Conservation (phyloP, 2,329 filamentous ascomycete genomes). For the Xylaria sp. region DNA sequence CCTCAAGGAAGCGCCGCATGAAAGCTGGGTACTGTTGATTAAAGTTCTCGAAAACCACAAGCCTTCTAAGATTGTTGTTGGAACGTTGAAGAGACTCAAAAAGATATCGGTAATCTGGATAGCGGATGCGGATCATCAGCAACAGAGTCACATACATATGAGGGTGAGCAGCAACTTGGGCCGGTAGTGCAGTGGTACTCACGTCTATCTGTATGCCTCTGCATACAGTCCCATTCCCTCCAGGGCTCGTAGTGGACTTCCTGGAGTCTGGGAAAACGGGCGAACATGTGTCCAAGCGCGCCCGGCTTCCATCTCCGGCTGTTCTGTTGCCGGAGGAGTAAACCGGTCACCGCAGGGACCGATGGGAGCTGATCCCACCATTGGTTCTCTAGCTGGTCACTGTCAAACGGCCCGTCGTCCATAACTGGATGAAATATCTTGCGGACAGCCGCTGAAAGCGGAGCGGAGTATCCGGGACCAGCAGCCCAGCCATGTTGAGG, state of each 20-base stretch:
- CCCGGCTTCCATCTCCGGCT: too few species aligned
- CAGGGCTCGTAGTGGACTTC: constrained; percentile 51
- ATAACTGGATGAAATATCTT: too few species aligned
- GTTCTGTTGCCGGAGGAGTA: too few species aligned
- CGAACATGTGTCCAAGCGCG: too few species aligned
- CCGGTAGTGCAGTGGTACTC: constrained; percentile 14
- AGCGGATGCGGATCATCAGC: constrained; percentile 18
- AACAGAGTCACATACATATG: constrained; percentile 15
- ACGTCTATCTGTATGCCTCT: constrained; percentile 24
- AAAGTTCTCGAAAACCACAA: constrained; percentile 49
- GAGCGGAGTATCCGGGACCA: constrained; percentile 31
- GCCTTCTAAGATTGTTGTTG: constrained; percentile 17
- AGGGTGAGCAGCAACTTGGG: constrained; percentile 9
- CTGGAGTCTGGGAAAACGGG: constrained; percentile 47
- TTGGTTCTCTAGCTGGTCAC: too few species aligned
- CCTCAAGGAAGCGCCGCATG: constrained; percentile 17
- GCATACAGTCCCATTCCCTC: constrained; percentile 44
- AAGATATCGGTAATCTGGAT: constrained; percentile 24
- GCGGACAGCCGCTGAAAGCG: constrained; percentile 38
- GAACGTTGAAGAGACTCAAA: constrained; percentile 18
- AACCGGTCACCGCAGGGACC: too few species aligned
- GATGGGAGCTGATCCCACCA: too few species aligned
- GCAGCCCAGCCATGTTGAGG: constrained; percentile 42
- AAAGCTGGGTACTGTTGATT: constrained; percentile 48
- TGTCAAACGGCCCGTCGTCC: too few species aligned